These are phyloP conservation scores for Hydnomerulius pinastri DNA, from an alignment of 768 basidiomycete species.

Conservation along the genomic window DNA sequence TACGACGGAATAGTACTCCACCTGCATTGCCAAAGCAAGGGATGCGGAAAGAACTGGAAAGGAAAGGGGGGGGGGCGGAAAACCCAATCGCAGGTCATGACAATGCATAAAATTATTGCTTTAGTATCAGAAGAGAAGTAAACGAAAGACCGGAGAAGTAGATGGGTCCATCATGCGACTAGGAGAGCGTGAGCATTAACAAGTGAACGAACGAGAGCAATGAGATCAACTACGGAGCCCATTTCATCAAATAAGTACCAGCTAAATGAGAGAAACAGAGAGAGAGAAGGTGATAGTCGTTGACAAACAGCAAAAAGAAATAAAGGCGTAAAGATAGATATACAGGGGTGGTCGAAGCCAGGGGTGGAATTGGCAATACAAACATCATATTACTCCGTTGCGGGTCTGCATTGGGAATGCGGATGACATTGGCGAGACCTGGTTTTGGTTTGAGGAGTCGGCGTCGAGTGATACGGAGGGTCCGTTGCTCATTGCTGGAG, in stretches of 20 bases:
- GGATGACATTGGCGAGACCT: conserved; percentile 79
- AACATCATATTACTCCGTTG: conserved; percentile 17
- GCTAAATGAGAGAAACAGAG: conserved; percentile 20
- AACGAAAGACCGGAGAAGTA: conserved; percentile 7
- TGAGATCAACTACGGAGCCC: conserved; percentile 17
- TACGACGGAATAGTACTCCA: conserved; percentile 8
- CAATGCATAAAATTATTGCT: conserved; percentile 14
- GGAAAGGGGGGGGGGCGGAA: background rate
- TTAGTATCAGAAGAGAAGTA: conserved; percentile 12
- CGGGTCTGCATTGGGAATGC: conserved; percentile 59
- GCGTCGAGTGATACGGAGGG: conserved; percentile 30
- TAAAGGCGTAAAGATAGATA: conserved; percentile 22
- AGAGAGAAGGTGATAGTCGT: conserved; percentile 12
- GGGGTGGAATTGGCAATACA: background rate
- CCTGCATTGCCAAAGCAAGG: conserved; percentile 6
- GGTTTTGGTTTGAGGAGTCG: conserved; percentile 47
- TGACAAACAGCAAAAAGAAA: conserved; percentile 16
- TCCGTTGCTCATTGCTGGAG: conserved; percentile 30
- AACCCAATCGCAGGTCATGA: conserved; percentile 15
- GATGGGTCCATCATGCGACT: conserved; percentile 14
- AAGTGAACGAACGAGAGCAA: conserved; percentile 28
- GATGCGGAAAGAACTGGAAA: background rate
- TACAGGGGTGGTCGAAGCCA: conserved; percentile 8
- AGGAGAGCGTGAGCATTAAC: conserved; percentile 29
- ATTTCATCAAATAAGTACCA: conserved; percentile 23